phyloP scores from a whole-genome alignment of 2,329 filamentous ascomycete species.

The Fusarium pseudograminearum region DNA sequence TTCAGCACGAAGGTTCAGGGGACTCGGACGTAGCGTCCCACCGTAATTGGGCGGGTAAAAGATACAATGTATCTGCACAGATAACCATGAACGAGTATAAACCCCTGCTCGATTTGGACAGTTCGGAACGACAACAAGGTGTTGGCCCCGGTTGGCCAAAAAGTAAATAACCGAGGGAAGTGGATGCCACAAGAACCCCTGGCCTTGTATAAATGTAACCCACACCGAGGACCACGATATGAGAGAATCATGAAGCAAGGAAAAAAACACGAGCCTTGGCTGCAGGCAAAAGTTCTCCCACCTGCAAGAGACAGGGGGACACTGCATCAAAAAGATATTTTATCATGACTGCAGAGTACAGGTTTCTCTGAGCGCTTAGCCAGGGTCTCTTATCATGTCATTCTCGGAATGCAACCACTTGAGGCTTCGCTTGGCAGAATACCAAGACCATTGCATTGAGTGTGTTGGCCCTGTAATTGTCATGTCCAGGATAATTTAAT shows the following conservation, averaged over 20 bases:
- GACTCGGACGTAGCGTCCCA: neutral
- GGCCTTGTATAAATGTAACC: constrained; percentile 1
- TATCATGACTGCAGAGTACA: neutral
- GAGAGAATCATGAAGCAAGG: neutral
- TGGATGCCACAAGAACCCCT: neutral
- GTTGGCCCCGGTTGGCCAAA: constrained; percentile 6
- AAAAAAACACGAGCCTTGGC: constrained; percentile 26
- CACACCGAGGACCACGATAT: neutral
- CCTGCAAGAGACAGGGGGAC: constrained; percentile 1
- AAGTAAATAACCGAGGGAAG: constrained; percentile 4
- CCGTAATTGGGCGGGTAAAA: neutral
- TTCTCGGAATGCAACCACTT: neutral
- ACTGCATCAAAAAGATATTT: constrained; percentile 7
- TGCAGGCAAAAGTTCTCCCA: constrained; percentile 32
- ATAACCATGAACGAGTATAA: neutral
- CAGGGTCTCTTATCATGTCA: neutral
- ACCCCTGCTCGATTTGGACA: neutral
- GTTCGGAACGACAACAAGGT: neutral
- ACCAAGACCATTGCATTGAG: neutral
- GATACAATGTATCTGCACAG: neutral
- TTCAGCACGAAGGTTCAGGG: neutral
- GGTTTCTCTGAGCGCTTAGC: constrained; percentile 4
- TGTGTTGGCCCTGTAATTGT: neutral
- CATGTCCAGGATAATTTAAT: neutral
- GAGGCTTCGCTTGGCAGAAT: constrained; percentile 3